Conservation (phyloP, 2,329 filamentous ascomycete species). For the Didymella pinodella region DNA sequence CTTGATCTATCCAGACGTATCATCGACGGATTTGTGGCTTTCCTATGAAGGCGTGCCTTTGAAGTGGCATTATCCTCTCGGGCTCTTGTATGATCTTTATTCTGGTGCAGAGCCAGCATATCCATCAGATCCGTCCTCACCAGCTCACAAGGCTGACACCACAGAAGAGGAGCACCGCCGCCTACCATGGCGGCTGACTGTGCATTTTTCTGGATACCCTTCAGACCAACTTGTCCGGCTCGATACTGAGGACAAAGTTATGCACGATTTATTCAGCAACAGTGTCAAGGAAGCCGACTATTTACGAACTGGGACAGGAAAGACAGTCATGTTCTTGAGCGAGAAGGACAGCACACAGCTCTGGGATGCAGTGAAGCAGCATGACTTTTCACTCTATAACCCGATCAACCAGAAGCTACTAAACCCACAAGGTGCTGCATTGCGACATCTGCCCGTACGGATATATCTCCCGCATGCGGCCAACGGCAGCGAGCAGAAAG, state of each 20-base stretch:
- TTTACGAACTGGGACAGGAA: slow-evolving; percentile 84
- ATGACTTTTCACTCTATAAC: slow-evolving; percentile 76
- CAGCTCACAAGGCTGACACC: slow-evolving; percentile 25
- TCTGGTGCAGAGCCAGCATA: slow-evolving; percentile 62
- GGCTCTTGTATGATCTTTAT: slow-evolving; percentile 74
- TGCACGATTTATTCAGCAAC: slow-evolving; percentile 73
- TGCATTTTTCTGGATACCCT: slow-evolving; percentile 68
- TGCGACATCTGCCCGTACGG: slow-evolving; percentile 85
- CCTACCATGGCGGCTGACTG: slow-evolving; percentile 69
- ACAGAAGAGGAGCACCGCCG: slow-evolving; percentile 28
- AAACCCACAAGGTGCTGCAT: slow-evolving; percentile 69
- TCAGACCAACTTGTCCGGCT: slow-evolving; percentile 65
- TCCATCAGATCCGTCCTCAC: slow-evolving; percentile 26
- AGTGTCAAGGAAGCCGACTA: slow-evolving; percentile 85
- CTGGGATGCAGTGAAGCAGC: slow-evolving; percentile 81
- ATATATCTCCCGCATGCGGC: slow-evolving; percentile 73
- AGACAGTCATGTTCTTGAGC: slow-evolving; percentile 87
- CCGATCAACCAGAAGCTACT: slow-evolving; percentile 80
- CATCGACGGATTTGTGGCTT: slow-evolving; percentile 66
- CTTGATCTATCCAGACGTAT: slow-evolving; percentile 65
- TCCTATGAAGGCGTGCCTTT: slow-evolving; percentile 72
- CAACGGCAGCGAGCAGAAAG: slow-evolving; percentile 31
- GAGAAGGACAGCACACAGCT: slow-evolving; percentile 83
- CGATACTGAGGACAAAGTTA: slow-evolving; percentile 62
- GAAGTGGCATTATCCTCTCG: slow-evolving; percentile 76